Percentiles rank a stretch among this genome's conserved stretches.
phyloP scores from a whole-genome alignment of 2,329 filamentous ascomycete genomes.

The Rugonectria rugulosa region DNA sequence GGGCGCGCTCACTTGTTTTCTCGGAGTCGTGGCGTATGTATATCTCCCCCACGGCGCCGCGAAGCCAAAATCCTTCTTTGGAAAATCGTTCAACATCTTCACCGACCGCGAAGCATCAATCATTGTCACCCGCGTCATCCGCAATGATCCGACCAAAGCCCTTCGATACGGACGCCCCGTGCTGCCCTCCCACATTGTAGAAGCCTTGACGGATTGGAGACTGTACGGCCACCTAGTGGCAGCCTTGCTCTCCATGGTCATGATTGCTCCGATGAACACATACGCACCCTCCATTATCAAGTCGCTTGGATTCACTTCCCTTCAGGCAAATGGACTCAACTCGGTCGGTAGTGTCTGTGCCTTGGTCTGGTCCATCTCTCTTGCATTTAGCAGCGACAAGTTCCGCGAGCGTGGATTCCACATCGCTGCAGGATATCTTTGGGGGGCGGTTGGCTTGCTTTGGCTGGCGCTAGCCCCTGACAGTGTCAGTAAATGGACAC shows the following conservation, averaged over 20 bases:
- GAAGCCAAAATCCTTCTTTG: slow-evolving; percentile 37
- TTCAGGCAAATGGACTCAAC: slow-evolving; percentile 42
- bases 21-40: slow-evolving; percentile 35
- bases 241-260: slow-evolving; percentile 40
- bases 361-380: slow-evolving; percentile 34
- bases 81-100: slow-evolving; percentile 35
- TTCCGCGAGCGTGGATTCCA: slow-evolving; percentile 39
- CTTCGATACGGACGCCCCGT: slow-evolving; percentile 35
- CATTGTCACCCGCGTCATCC: slow-evolving; percentile 39
- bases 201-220: slow-evolving; percentile 40
- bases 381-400: slow-evolving; percentile 40
- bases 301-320: slow-evolving; percentile 34
- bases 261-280: slow-evolving; percentile 42
- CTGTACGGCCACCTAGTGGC: slow-evolving; percentile 40
- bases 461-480: slow-evolving; percentile 39
- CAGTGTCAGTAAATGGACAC: slow-evolving; percentile 33
- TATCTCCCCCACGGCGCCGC: slow-evolving; percentile 40
- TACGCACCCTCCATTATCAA: slow-evolving; percentile 43
- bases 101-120: slow-evolving; percentile 35
- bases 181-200: slow-evolving; percentile 31
- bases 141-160: slow-evolving; percentile 41
- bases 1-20: slow-evolving; percentile 37
- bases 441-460: slow-evolving; percentile 36
- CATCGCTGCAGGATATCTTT: slow-evolving; percentile 38
- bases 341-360: slow-evolving; percentile 39